Conservation (phyloP, 805 yeast genomes). For the Cyberlindnera sargentensis region DNA sequence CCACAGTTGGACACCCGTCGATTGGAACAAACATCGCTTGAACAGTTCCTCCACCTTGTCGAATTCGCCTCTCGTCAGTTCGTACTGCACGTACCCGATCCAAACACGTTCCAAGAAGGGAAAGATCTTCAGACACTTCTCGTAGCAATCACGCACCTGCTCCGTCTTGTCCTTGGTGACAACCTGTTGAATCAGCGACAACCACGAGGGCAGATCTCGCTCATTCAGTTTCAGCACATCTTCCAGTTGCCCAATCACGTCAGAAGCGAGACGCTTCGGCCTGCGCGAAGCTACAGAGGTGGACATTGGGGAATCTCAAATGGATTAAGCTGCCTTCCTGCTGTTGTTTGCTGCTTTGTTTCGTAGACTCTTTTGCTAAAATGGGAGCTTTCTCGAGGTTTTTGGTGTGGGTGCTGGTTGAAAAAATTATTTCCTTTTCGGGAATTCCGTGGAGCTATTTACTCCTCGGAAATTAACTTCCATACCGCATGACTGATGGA, state of each 20-base stretch:
- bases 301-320: neutral
- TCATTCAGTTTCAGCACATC: conserved; percentile 47
- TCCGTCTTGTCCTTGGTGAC: conserved; percentile 52
- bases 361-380: too few species aligned
- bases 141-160: conserved; percentile 51
- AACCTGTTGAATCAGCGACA: conserved; percentile 40
- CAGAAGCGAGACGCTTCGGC: conserved; percentile 27
- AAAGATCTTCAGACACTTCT: conserved; percentile 54
- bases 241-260: conserved; percentile 52
- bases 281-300: conserved; percentile 1
- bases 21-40: conserved; percentile 51
- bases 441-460: too few species aligned
- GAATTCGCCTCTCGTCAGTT: conserved; percentile 57
- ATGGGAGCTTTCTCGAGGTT: too few species aligned
- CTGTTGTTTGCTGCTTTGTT: too few species aligned
- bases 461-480: too few species aligned
- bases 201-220: conserved; percentile 50
- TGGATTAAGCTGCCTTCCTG: too few species aligned
- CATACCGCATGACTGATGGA: too few species aligned
- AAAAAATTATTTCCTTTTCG: too few species aligned
- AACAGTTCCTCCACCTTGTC: conserved; percentile 60
- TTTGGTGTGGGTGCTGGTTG: too few species aligned
- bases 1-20: conserved; percentile 67
- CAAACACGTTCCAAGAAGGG: conserved; percentile 68
- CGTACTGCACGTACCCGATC: conserved; percentile 63